Base-by-base conservation (phyloP, 441 rosid genomes). In the Gossypium schwendimanii region DNA sequence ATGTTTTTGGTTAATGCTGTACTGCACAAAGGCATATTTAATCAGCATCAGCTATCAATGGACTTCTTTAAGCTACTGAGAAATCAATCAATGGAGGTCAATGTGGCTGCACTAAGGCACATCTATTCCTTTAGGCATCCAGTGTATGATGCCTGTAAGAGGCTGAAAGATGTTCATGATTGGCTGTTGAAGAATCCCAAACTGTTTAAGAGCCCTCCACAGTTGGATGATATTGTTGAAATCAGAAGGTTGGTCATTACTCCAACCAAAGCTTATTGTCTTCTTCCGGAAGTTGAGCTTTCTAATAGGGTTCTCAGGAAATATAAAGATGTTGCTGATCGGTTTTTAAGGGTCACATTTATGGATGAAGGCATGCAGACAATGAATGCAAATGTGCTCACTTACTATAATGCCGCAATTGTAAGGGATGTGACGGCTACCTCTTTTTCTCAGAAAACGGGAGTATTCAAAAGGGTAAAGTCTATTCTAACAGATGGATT, bases 221-320 rank as follows among this genome's bases (percentile, higher is more conserved):
- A 76, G 82, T 73, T 76, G 63, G 87, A 77, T 23, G 93, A 89
- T 78, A 76, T 88, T 71, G 77, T 82, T 47, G 93, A 89, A 80
- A 84, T 94, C 67, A 84, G 92, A 84, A 86, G 97, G 87, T 58
- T 94, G 75, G 86, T 79, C 17, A 86, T 94, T 61, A 92, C 97
- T 65, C 98, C 98, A 52, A 91, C 93, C n/a, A 89, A 80, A 87
- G 92, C 93, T 4, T 87, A 92, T 76, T 91, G 98, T 83, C 88
- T 89, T 74, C 97, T 89, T 63, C 96, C 97, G 12, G 97, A 91
- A 81, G 85, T 82, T 70, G 98, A 92, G 80, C 96, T 94, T 72
- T 89, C 97, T 75, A 94, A 94, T 71, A 87, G 97, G 83, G 94
- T 92, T 69, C 84, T 94, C 67, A 84, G 97, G 84, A 86, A 80